Percentiles rank a stretch among this genome's conserved stretches.
Conservation (phyloP, 176 grass and related monocot genomes). For the Eleusine indica region DNA sequence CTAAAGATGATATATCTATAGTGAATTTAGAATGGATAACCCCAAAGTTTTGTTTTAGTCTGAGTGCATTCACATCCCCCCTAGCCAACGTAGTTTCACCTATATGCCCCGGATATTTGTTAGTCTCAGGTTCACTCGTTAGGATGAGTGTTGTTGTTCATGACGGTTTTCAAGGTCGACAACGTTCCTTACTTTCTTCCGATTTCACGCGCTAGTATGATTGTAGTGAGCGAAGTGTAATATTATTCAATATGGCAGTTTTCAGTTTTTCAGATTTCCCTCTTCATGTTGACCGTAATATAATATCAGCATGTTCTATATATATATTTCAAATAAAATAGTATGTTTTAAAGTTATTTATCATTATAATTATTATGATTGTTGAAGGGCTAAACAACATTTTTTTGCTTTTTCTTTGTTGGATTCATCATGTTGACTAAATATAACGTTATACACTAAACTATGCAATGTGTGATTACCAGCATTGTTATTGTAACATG, state of each 20-base stretch:
- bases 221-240: neutral
- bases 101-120: no score
- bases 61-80: no score
- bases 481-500: no score
- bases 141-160: no score
- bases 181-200: neutral
- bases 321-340: neutral
- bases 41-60: no score
- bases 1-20: no score
- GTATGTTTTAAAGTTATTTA: neutral
- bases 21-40: no score
- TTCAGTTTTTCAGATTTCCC: neutral
- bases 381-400: neutral
- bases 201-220: neutral
- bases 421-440: neutral
- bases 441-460: neutral
- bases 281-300: neutral
- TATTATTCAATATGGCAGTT: neutral
- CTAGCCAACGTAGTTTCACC: no score
- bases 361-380: neutral
- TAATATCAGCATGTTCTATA: neutral
- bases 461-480: no score
- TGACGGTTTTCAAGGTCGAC: no score
- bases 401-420: neutral
- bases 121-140: no score